Evolutionary conservation across 1,284 basidiomycete species (phyloP).

Genomic region (Athelia sp.): DNA sequence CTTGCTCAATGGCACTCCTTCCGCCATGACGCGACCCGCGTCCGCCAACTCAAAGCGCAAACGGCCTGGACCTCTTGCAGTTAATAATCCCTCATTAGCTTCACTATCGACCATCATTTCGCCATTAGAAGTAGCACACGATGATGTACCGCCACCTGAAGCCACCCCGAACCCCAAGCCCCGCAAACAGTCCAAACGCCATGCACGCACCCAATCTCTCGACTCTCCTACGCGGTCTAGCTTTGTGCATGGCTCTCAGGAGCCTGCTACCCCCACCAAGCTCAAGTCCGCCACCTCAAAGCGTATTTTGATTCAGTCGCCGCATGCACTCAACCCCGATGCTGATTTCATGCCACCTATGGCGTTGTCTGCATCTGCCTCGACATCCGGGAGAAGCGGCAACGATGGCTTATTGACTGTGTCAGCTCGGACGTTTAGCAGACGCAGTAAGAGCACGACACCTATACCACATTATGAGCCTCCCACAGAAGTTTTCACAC

Average conservation of each 20-base stretch:
- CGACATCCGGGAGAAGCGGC: constrained; percentile 7
- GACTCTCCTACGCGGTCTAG: constrained; percentile 25
- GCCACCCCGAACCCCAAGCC: constrained; percentile 57
- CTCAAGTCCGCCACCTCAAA: constrained; percentile 24
- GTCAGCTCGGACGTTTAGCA: constrained; percentile 9
- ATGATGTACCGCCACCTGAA: constrained; percentile 19
- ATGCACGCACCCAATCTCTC: constrained; percentile 15
- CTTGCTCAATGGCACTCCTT: background rate
- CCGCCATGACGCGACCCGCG: constrained; percentile 2
- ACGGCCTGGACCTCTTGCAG: constrained; percentile 15
- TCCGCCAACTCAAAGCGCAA: constrained; percentile 29
- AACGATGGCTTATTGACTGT: background rate
- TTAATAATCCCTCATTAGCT: constrained; percentile 3
- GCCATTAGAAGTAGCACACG: constrained; percentile 8
- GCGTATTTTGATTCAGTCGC: constrained; percentile 31
- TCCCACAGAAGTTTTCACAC: constrained; percentile 60
- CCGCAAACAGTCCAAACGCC: constrained; percentile 43
- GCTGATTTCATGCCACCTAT: constrained; percentile 45
- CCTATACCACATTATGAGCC: constrained; percentile 61
- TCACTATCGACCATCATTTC: constrained; percentile 9
- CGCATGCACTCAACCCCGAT: constrained; percentile 41
- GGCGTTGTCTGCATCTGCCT: constrained; percentile 10
- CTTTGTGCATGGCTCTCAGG: constrained; percentile 7
- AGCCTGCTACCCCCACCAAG: constrained; percentile 19
- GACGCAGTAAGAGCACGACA: constrained; percentile 31